These are phyloP conservation scores for Hirsutella minnesotensis DNA, from an alignment of 2,329 filamentous ascomycete species.

Conservation along the genomic window DNA sequence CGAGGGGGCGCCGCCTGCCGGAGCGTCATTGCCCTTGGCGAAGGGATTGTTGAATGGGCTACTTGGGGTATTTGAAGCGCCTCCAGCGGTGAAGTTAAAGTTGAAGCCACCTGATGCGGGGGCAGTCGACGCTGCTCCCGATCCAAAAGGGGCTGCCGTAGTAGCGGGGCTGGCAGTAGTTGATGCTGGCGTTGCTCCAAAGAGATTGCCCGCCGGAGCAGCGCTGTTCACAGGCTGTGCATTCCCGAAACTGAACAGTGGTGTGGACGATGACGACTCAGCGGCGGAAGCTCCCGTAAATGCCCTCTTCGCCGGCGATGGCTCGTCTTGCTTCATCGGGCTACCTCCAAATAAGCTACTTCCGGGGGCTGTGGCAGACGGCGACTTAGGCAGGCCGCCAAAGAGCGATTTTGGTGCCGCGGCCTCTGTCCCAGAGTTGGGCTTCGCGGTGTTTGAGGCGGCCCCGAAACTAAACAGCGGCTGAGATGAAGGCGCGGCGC, in stretches of 20 bases:
- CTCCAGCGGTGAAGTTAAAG: slow-evolving; percentile 20
- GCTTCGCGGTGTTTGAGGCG: slow-evolving; percentile 12
- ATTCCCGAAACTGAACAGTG: slow-evolving; percentile 23
- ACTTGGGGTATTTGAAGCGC: slow-evolving; percentile 10
- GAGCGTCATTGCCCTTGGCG: slow-evolving; percentile 12
- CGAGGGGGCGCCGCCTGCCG: slow-evolving; percentile 12
- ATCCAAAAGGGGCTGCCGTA: slow-evolving; percentile 19
- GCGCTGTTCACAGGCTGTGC: slow-evolving; percentile 3
- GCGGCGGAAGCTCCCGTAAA: slow-evolving; percentile 14
- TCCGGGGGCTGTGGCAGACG: slow-evolving; percentile 13
- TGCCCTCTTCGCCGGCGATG: slow-evolving; percentile 24
- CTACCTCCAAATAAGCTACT: slow-evolving; percentile 27
- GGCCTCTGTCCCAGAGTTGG: slow-evolving; percentile 12
- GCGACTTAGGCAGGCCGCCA: slow-evolving; percentile 20
- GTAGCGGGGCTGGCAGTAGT: slow-evolving; percentile 13
- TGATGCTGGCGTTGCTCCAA: slow-evolving; percentile 15
- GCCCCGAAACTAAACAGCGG: slow-evolving; percentile 23
- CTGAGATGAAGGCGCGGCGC: slow-evolving; percentile 8
- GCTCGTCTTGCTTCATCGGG: slow-evolving; percentile 30
- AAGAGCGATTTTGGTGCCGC: slow-evolving; percentile 24
- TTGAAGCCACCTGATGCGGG: slow-evolving; percentile 16
- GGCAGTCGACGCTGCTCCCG: slow-evolving; percentile 11
- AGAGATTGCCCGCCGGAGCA: slow-evolving; percentile 25
- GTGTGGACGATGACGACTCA: slow-evolving; percentile 14
- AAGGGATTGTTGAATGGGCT: slow-evolving; percentile 29